Percentiles rank a stretch among this genome's conserved stretches.
These are phyloP conservation scores for Plasmodium coatneyi DNA, from an alignment of 169 alveolate species.

Conservation along the genomic window DNA sequence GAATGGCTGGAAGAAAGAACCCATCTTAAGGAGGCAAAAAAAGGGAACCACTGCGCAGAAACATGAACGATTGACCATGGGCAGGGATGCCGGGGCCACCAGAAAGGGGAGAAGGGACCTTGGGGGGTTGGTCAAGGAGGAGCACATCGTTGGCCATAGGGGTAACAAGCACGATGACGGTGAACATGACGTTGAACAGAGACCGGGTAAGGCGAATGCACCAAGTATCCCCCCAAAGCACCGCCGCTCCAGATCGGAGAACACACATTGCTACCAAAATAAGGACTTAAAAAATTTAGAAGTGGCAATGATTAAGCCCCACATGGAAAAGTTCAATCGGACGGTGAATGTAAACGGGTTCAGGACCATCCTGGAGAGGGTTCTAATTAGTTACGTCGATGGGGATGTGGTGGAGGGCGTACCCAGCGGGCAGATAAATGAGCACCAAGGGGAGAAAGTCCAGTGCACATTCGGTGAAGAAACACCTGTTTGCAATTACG, in stretches of 20 bases:
- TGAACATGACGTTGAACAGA: neutral
- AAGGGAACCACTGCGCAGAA: neutral
- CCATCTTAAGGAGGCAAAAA: neutral
- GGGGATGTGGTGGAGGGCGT: neutral
- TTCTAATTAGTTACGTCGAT: neutral
- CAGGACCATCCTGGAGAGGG: slow-evolving; percentile 9
- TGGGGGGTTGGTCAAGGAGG: neutral
- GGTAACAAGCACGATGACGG: neutral
- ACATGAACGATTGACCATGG: neutral
- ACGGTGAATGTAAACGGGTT: slow-evolving; percentile 33
- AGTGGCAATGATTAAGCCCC: slow-evolving; percentile 62
- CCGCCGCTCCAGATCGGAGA: slow-evolving; percentile 41
- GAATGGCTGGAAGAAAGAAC: neutral
- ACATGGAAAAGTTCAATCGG: slow-evolving; percentile 24
- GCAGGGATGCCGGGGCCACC: neutral
- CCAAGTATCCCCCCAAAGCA: neutral
- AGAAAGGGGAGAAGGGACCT: neutral
- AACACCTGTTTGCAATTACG: neutral
- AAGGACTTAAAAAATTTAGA: slow-evolving; percentile 25
- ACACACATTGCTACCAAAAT: neutral
- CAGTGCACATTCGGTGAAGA: neutral
- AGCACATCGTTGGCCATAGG: neutral
- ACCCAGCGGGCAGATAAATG: neutral
- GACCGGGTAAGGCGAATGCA: neutral
- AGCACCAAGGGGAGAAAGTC: neutral